Evolutionary conservation across 352 stramenopile genomes (phyloP), one percentile per base, ranked within the genome.

Genomic region (Globisporangium canariense): DNA sequence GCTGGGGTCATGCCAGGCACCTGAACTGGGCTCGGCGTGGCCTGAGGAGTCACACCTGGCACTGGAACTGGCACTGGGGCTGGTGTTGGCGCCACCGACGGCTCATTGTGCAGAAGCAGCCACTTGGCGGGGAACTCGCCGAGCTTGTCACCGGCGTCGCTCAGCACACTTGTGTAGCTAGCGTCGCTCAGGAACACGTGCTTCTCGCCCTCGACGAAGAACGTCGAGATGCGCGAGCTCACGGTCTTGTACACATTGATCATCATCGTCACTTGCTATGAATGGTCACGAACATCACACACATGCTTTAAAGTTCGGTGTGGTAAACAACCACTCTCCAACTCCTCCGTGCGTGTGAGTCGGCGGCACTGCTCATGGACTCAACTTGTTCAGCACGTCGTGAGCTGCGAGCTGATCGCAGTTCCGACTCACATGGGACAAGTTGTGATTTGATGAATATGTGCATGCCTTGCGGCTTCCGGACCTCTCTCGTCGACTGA

Each of bases 171-270:
- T n/a, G 7, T 7, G 62, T 61, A 72, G 46, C 4, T 34, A 6
- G 56, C 50, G 30, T 45, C 46, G 2, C 25, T 65, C 38, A 74
- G 57, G 58, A 76, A 76, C 22, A 76, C 69, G 69, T 76, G 72
- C 32, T 62, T 46, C 16, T 71, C 58, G 53, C 72, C 66, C 20
- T 74, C 63, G 38, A 74, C 69, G 38, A 79, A 76, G 53, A 74
- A 79, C 28, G 69, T 69, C 49, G 62, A 58, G 30, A 79, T 36
- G 18, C 47, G 49, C 36, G 64, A 66, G 61, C 60, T 58, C 46
- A 64, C 34, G 16, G 57, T 45, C 55, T 74, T 66, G 66, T 79
- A 79, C 58, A 55, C 40, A 36, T 74, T 61, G 6, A 79, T 59
- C 41, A 79, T 75, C 50, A 51, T 55, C 4, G 49, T 55, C 25